Base-by-base conservation (phyloP, 2,329 filamentous ascomycete species). In the Arthrobotrys conoides region DNA sequence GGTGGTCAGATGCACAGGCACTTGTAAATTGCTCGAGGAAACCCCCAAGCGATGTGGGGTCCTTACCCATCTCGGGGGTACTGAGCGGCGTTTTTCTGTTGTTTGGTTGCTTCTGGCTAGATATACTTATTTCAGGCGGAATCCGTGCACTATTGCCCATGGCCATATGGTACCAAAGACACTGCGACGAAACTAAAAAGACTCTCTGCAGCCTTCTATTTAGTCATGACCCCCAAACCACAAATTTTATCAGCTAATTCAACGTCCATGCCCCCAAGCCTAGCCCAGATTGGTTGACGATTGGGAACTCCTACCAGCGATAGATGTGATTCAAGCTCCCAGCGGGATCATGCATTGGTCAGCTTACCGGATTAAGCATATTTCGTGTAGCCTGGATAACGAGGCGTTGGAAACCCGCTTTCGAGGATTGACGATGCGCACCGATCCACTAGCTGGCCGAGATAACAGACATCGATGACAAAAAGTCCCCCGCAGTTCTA, bases 201-300 rank as follows among this genome's bases (percentile, higher is more conserved):
- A 67, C 44, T 51, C 63, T 55, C 24, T 38, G 48, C 41, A 49
- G 41, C 30, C 48, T 70, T 64, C 20, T 48, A 46, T 63, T 64
- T 68, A 48, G 41, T 67, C 24, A 33, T 22, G 3, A 38, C 38
- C 27, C 30, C 20, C 30, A 30, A 49, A 27, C 57, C 46, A 24
- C 55, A 61, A 41, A 44, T 71, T 44, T 16, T 3, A 61, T 46
- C 38, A 30, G 27, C 30, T 24, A 30, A 44, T 36, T 51, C n/a
- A 16, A 41, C 24, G 20, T 24, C 22, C 57, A 71, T 69, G 30
- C 33, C 66, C n/a, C 4, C 18, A 59, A 61, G 6, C 8, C 27
- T 22, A 44, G 24, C 12, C 12, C 44, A 24, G 22, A 49, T 65
- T 65, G 44, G 61, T 10, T 49, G 20, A 16, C 2, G 18, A 20